phyloP scores from a whole-genome alignment of 2,329 filamentous ascomycete genomes.

The Diaporthe ampelina region DNA sequence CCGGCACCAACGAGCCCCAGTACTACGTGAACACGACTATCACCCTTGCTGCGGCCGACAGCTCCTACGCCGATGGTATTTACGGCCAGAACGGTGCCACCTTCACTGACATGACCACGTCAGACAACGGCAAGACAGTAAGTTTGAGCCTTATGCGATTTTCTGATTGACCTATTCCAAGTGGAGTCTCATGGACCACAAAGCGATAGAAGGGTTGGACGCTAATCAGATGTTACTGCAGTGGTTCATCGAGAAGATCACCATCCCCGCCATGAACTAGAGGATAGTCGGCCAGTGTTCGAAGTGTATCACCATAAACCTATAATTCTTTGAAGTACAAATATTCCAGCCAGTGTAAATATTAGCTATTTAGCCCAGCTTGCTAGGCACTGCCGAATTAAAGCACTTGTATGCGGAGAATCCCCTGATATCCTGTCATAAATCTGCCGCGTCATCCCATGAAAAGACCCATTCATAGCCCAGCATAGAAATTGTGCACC shows the following conservation, averaged over 20 bases:
- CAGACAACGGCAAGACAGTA: conserved; percentile 37
- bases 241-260: conserved; percentile 42
- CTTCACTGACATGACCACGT: conserved; percentile 15
- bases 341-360: neutral
- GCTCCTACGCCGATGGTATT: conserved; percentile 16
- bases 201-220: neutral
- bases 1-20: conserved; percentile 38
- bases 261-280: conserved; percentile 28
- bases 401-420: too few species aligned
- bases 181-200: too few species aligned
- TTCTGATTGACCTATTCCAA: neutral
- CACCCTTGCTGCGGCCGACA: conserved; percentile 33
- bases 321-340: too few species aligned
- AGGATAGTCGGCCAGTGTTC: neutral
- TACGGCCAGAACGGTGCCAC: conserved; percentile 26
- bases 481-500: too few species aligned
- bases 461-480: too few species aligned
- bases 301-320: neutral
- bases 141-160: neutral
- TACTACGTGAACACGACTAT: conserved; percentile 41
- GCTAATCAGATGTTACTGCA: neutral
- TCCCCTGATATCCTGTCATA: too few species aligned
- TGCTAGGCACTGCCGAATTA: neutral
- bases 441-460: too few species aligned
- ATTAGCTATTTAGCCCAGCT: neutral